Conservation (phyloP, 352 stramenopile genomes). For the Pythium biforme region DNA sequence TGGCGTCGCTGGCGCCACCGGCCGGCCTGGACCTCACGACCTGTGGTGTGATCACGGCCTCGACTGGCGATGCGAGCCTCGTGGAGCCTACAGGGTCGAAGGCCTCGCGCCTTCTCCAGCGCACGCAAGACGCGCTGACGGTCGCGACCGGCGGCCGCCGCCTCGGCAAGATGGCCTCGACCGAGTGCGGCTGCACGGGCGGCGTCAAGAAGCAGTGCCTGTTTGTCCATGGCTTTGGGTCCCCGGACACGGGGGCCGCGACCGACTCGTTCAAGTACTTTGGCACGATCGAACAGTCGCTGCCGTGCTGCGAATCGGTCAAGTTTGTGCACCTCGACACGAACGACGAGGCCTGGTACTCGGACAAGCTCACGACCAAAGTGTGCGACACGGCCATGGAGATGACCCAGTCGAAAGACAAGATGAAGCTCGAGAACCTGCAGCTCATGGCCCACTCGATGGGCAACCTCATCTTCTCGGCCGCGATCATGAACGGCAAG, state of each 20-base stretch:
- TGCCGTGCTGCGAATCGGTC: constrained; percentile 35
- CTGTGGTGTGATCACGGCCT: neutral
- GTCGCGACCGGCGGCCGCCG: constrained; percentile 12
- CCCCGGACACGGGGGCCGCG: neutral
- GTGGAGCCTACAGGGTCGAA: constrained; percentile 1
- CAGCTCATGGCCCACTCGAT: constrained; percentile 42
- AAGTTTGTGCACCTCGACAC: constrained; percentile 43
- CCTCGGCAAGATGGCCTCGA: constrained; percentile 7
- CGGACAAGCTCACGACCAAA: constrained; percentile 22
- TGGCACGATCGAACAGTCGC: constrained; percentile 24
- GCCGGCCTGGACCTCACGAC: constrained; percentile 1
- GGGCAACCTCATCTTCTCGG: constrained; percentile 37
- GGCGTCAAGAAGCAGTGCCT: constrained; percentile 30
- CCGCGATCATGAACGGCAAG: constrained; percentile 25
- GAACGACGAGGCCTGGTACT: constrained; percentile 30
- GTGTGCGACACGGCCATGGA: constrained; percentile 32
- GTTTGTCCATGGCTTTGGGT: constrained; percentile 34
- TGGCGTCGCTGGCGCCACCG: constrained; percentile 11
- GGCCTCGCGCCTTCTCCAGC: constrained; percentile 5
- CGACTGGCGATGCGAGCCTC: constrained; percentile 10
- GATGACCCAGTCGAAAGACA: constrained; percentile 14
- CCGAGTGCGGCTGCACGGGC: constrained; percentile 13
- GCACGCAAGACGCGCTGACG: constrained; percentile 10
- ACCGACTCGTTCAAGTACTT: constrained; percentile 32
- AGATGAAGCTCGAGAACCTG: constrained; percentile 28